Evolutionary conservation across 441 rosid genomes (phyloP).

Genomic region (Bocquillonia castaneifolia): DNA sequence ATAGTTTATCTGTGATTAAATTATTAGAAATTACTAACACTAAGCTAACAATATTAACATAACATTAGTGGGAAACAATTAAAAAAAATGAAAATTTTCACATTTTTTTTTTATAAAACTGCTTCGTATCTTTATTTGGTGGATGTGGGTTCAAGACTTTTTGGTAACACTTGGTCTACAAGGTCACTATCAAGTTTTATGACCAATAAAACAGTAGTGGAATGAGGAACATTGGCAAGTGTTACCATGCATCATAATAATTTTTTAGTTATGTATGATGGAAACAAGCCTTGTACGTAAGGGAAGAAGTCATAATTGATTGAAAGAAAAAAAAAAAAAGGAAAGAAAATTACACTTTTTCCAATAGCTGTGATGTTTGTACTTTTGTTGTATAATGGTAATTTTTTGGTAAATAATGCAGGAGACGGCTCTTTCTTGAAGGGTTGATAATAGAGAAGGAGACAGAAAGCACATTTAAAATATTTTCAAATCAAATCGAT

Average conservation of each 20-base stretch:
- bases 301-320: constrained; percentile 10
- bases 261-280: not conserved
- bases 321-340: not conserved
- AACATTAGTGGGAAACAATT: too few species aligned
- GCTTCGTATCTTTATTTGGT: not conserved
- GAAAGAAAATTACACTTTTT: not conserved
- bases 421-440: not conserved
- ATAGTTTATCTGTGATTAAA: too few species aligned
- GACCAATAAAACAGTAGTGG: not conserved
- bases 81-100: not conserved
- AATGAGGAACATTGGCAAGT: constrained; percentile 17
- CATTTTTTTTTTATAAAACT: not conserved
- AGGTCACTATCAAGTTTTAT: constrained; percentile 25
- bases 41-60: too few species aligned
- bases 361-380: not conserved
- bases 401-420: not conserved
- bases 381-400: not conserved
- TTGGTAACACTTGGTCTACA: not conserved
- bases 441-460: not conserved
- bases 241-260: constrained; percentile 15
- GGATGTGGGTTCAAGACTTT: constrained; percentile 12
- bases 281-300: constrained; percentile 10
- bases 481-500: not conserved
- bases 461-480: not conserved
- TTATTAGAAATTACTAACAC: too few species aligned